A percentile compares a stretch with the other conserved stretches of the same genome.
Conservation (phyloP, 2,329 filamentous ascomycete genomes). For the Botrytis fabae region DNA sequence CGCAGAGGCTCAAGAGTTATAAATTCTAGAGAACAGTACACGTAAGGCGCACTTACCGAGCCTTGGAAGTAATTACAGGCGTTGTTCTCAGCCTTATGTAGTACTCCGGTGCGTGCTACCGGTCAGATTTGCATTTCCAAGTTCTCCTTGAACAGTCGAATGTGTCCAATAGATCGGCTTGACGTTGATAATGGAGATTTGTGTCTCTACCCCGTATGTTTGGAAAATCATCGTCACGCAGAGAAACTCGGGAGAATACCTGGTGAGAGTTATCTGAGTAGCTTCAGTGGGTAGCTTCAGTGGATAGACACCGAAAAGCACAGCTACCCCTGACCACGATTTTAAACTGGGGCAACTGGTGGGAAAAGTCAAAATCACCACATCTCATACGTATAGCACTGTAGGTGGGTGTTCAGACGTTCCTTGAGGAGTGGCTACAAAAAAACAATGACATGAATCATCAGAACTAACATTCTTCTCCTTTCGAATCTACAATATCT, state of each 20-base stretch:
- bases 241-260: background rate
- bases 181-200: background rate
- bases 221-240: background rate
- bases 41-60: constrained; percentile 19
- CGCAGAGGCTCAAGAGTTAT: background rate
- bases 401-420: background rate
- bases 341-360: background rate
- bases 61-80: constrained; percentile 15
- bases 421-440: background rate
- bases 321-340: background rate
- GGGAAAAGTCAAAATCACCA: background rate
- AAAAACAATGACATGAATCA: background rate
- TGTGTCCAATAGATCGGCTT: background rate
- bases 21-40: constrained; percentile 9
- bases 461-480: no score
- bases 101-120: background rate
- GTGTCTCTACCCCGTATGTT: background rate
- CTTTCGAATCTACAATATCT: background rate
- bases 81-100: constrained; percentile 2
- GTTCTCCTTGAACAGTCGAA: background rate
- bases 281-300: background rate
- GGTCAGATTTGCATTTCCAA: background rate
- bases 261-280: background rate
- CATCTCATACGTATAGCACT: background rate
- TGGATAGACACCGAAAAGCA: background rate